These are phyloP conservation scores for Euptelea pleiosperma DNA, from an alignment of 164 flowering plant genomes.

Conservation along the genomic window DNA sequence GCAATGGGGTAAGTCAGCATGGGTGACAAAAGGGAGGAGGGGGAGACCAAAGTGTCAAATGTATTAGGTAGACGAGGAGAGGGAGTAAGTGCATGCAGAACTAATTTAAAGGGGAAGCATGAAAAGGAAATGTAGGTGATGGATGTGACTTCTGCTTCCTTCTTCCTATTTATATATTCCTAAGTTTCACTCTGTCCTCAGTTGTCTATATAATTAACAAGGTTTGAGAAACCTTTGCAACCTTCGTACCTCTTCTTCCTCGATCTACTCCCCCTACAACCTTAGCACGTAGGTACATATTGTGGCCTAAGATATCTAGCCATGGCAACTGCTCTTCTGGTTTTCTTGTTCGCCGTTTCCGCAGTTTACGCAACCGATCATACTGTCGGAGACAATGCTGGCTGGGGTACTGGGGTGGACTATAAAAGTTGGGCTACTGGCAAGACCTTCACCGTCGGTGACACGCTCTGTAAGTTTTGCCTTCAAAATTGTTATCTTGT, in stretches of 20 bases:
- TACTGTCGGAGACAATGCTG: conserved; percentile 50
- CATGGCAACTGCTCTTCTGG: neutral
- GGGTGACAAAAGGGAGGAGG: no score
- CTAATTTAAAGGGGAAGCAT: no score
- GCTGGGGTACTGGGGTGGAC: conserved; percentile 63
- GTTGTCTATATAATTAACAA: conserved; percentile 7
- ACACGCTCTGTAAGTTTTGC: conserved; percentile 41
- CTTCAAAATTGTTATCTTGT: no score
- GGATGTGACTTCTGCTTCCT: neutral
- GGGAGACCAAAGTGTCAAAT: no score
- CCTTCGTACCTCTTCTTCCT: no score
- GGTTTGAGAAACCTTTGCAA: neutral
- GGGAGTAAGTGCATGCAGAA: no score
- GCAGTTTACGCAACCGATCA: conserved; percentile 2
- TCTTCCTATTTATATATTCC: neutral
- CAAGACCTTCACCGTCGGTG: no score
- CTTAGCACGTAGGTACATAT: no score
- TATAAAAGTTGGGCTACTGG: conserved; percentile 53
- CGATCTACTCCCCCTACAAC: no score
- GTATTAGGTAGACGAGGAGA: no score
- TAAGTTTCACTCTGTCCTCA: neutral
- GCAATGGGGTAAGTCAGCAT: no score
- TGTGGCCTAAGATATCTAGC: neutral
- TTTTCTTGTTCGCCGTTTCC: conserved; percentile 1
- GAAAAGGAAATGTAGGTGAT: no score